Evolutionary conservation across 2,329 filamentous ascomycete species (phyloP), one percentile per base, ranked within the genome.

Genomic region (Alternaria brassicae): DNA sequence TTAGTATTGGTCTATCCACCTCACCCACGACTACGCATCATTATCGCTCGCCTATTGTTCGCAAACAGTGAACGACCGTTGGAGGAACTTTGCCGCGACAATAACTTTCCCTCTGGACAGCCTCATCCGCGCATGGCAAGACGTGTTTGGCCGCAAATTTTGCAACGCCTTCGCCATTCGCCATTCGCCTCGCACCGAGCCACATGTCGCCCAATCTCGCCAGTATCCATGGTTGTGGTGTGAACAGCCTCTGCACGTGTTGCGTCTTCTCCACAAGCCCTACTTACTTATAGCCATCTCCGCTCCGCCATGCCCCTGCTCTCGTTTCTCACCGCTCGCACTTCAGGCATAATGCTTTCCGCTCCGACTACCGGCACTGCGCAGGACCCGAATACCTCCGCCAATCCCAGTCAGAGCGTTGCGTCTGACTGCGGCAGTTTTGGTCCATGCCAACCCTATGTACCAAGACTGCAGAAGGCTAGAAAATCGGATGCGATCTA

Each of bases 1-100:
- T 42, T 36, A 36, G 44, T 61, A 67, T 70, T 68, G 65, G 63
- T 67, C 59, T 58, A 62, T 66, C 66, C 70, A 71, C 68, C 60
- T 69, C 69, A 71, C 65, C 65, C 58, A 62, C 68, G 57, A 57
- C 53, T 42, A 61, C 62, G 61, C 61, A 63, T 56, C 64, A 62
- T 61, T 48, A 63, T 67, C 66, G 62, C 45, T 50, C 34, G 55
- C 44, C 56, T 59, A 54, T 49, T 30, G 53, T 48, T 27, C 12
- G 25, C 34, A 36, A 19, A 40, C 45, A 42, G 23, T 41, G 30
- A 30, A 48, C 58, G 58, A 60, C 54, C 58, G 53, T 57, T 56
- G 47, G 47, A 55, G 52, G 23, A 10, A 34, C 54, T 39, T 44
- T 36, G 52, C 52, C 34, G 23, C 41, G 41, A 34, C 52, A 36